Evolutionary conservation across 1,139 yeast genomes (phyloP).

Genomic region (Arxiozyma telluris): DNA sequence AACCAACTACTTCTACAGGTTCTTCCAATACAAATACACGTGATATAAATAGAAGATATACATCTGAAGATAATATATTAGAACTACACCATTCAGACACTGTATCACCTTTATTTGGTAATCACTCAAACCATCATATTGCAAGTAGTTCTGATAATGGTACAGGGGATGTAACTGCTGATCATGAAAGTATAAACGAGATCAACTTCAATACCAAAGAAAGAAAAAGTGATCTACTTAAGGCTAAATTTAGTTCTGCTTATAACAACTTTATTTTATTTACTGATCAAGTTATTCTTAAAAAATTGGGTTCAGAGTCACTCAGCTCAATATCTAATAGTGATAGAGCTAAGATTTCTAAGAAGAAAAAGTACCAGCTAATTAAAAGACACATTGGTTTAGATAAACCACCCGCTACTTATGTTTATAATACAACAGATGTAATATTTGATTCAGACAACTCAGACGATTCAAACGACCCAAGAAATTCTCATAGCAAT

Average conservation of each 20-base stretch:
- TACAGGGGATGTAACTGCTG: background rate
- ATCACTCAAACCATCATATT: background rate
- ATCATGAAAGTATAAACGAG: constrained; percentile 15
- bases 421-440: constrained; percentile 48
- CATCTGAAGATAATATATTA: background rate
- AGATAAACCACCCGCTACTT: constrained; percentile 35
- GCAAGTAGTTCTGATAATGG: background rate
- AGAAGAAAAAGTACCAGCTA: constrained; percentile 13
- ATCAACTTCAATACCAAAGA: constrained; percentile 14
- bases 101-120: background rate
- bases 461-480: background rate
- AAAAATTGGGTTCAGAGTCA: constrained; percentile 37
- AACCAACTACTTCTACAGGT: background rate
- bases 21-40: background rate
- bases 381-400: constrained; percentile 25
- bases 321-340: constrained; percentile 14
- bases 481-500: background rate
- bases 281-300: constrained; percentile 51
- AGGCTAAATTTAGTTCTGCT: constrained; percentile 25
- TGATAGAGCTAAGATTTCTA: constrained; percentile 6
- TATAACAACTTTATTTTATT: constrained; percentile 36
- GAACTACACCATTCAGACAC: background rate
- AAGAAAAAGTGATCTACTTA: constrained; percentile 11
- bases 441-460: constrained; percentile 37
- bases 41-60: background rate